Evolutionary conservation across 345 rosid species (phyloP), one percentile per base, ranked within the genome.

Genomic region (Aethionema arabicum): DNA sequence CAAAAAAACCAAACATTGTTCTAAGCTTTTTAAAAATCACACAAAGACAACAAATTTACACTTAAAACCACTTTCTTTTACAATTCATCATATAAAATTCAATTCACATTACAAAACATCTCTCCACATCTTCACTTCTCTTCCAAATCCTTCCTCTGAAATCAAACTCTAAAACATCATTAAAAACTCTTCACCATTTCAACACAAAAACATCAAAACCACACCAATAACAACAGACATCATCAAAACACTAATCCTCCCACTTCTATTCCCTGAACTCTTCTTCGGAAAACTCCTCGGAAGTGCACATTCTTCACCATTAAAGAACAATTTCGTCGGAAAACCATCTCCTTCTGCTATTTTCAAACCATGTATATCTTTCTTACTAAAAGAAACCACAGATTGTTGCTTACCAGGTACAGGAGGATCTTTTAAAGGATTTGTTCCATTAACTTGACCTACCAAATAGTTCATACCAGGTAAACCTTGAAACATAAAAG

Each of bases 351-450:
- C 97, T 4, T 31, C 36, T 0, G 16, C 51, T n/a, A 95, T 63
- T 43, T 85, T 72, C 11, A 90, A 76, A 4, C 74, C 66, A 0
- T 77, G 72, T 5, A 78, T 78, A 3, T 54, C 33, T 15, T 82
- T 82, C 77, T 95, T 95, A 0, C 55, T 63, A 61, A 95, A 95
- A 3, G 99, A 85, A 37, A 95, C 67, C 12, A 88, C 91, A 11
- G 99, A 83, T 44, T 95, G 99, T 66, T 88, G 96, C 74, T 95
- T 95, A 9, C 97, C 99, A 0, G 97, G 91, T 30, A 87, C 77
- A 59, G 72, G 60, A 0, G 96, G 92, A 49, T 80, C 85, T 12
- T 37, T 43, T 11, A 31, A 3, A 5, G 78, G 71, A 48, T 65
- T 46, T 0, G 80, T 77, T 39, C 95, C 95, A 50, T 95, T 90